Percentiles rank a stretch among this genome's conserved stretches.
phyloP scores from a whole-genome alignment of 78 protist species.

The Dictyostelium firmibasis region DNA sequence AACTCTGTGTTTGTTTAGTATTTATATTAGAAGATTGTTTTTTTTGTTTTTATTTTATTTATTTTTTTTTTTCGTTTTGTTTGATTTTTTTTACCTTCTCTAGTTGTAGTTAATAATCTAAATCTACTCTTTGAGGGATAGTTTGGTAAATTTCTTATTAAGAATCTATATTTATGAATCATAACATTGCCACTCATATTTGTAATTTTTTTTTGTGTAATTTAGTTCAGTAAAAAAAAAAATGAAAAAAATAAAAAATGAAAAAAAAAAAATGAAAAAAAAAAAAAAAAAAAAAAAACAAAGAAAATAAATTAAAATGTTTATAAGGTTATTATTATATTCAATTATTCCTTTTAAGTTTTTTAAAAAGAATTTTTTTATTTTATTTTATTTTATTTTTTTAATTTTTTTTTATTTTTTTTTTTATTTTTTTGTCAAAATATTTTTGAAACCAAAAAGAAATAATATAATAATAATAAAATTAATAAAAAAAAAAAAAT shows the following conservation, averaged over 20 bases:
- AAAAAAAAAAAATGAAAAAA: background rate
- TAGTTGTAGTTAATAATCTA: constrained; percentile 14
- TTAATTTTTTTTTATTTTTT: too few relatives aligned
- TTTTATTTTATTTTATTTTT: too few relatives aligned
- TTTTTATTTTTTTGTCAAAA: too few relatives aligned
- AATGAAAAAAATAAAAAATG: background rate
- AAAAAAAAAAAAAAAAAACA: background rate
- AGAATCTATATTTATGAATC: constrained; percentile 71
- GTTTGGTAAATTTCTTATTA: constrained; percentile 45
- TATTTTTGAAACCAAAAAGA: background rate
- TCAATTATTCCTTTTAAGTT: too few relatives aligned
- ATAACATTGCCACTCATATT: background rate
- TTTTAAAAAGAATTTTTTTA: too few relatives aligned
- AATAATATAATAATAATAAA: background rate
- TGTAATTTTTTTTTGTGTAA: background rate
- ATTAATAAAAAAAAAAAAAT: background rate
- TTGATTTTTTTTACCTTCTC: constrained; percentile 41
- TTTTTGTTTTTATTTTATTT: background rate
- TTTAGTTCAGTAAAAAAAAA: background rate
- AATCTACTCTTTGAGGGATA: constrained; percentile 58
- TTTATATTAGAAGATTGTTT: too few relatives aligned
- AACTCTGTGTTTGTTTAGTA: constrained; percentile 5
- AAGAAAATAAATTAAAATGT: background rate
- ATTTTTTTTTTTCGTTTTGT: background rate
- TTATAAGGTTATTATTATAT: too few relatives aligned